Evolutionary conservation across 2,329 filamentous ascomycete genomes (phyloP), one percentile per base, ranked within the genome.

Genomic region (Mollisiaceae sp.): DNA sequence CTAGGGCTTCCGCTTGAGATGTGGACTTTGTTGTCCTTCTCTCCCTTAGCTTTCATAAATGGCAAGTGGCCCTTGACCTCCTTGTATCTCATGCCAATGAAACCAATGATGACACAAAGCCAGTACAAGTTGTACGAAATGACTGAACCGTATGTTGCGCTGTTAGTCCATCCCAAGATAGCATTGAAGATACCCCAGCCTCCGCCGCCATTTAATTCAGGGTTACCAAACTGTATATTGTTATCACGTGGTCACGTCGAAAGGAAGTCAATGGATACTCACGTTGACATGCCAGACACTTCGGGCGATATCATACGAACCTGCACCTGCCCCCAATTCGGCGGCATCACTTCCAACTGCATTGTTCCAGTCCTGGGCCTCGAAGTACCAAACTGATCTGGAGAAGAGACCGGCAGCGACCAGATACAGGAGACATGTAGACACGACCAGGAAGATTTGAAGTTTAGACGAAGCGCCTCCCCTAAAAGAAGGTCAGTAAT

Each of bases 101-200:
- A 91, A 5, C 83, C 84, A 18, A 82, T 67, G 64, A 93, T 92
- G 70, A 92, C 83, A 9, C 81, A 82, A 59, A 95, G 79, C 93
- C 93, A 97, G 81, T 97, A 97, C 18, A 94, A 65, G 76, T 95
- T 96, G 80, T 97, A 97, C 1, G 91, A 89, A 68, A 97, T 88
- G 69, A 97, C 90, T 0, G 91, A 94, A 60, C 93, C 92, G 73
- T 94, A 93, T 1, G 93, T 96, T 5, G 91, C 93, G 14, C 91
- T 92, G 80, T 97, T 97, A 67, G 88, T 86, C 93, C 93, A 97
- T 65, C 93, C 93, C 12, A 97, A 82, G 61, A 97, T 83, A 65
- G 91, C 88, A 73, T 96, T 94, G 82, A 97, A 93, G 70, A 97
- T 88, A 63, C 91, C 92, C 93, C 92, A 97, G 54, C 91, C 91